Percentiles rank a stretch among this genome's conserved stretches.
Conservation (phyloP, 2,329 filamentous ascomycete species). For the Nannizzia gypsea region DNA sequence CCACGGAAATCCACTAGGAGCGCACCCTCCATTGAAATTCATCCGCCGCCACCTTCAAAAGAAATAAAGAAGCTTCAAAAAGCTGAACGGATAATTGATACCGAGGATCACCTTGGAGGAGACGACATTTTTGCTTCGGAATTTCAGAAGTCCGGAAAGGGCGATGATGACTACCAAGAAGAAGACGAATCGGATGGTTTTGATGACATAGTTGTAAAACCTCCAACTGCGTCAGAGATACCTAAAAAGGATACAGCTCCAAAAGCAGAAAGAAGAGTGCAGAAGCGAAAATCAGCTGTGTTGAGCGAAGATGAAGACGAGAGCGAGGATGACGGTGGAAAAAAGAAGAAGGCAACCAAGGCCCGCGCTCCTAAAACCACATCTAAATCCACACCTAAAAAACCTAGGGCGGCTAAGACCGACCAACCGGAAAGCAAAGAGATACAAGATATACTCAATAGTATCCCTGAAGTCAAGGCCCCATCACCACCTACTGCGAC, state of each 20-base stretch:
- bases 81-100: constrained; percentile 42
- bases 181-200: constrained; percentile 45
- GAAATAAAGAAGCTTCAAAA: constrained; percentile 15
- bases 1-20: constrained; percentile 34
- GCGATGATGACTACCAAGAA: constrained; percentile 63
- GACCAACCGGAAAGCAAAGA: constrained; percentile 55
- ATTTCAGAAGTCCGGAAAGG: constrained; percentile 48
- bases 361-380: neutral
- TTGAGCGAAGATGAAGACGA: constrained; percentile 42
- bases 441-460: constrained; percentile 75
- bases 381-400: constrained; percentile 27
- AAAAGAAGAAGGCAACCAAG: constrained; percentile 43
- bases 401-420: constrained; percentile 53
- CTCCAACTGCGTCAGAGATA: constrained; percentile 44
- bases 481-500: constrained; percentile 67
- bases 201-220: constrained; percentile 51
- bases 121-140: constrained; percentile 77
- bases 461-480: constrained; percentile 68
- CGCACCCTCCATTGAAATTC: neutral
- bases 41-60: constrained; percentile 7
- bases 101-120: constrained; percentile 55
- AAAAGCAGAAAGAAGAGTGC: constrained; percentile 35
- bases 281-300: constrained; percentile 49
- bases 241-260: constrained; percentile 40
- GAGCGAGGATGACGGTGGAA: constrained; percentile 41